A percentile compares a stretch with the other conserved stretches of the same genome.
These are phyloP conservation scores for Eragrostis tef DNA, from an alignment of 202 grass and related monocot species.

Conservation along the genomic window DNA sequence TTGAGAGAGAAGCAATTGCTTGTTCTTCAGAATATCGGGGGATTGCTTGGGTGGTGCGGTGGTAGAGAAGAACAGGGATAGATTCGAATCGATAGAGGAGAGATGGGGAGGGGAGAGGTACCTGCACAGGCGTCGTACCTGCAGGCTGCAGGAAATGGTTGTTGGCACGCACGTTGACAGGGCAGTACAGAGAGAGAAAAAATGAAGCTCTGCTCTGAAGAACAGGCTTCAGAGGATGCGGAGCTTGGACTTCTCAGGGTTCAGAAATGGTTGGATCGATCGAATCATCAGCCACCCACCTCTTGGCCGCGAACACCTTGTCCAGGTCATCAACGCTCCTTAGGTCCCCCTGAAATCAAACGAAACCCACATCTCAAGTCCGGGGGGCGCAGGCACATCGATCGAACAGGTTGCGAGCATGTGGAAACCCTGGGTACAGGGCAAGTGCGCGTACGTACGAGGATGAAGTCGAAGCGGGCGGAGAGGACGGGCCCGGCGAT, in stretches of 20 bases:
- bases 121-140: slow-evolving; percentile 89
- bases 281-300: slow-evolving; percentile 35
- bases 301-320: slow-evolving; percentile 64
- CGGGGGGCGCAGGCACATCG: background rate
- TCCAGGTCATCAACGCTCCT: slow-evolving; percentile 66
- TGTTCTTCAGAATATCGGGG: too few species aligned
- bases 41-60: too few species aligned
- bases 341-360: slow-evolving; percentile 60
- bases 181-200: background rate
- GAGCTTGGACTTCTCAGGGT: too few species aligned
- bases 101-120: too few species aligned
- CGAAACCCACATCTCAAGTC: background rate
- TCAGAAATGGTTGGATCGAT: background rate
- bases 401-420: slow-evolving; percentile 5
- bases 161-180: background rate
- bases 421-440: background rate
- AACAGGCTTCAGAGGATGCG: too few species aligned
- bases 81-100: too few species aligned
- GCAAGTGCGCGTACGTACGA: slow-evolving; percentile 38
- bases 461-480: slow-evolving; percentile 64
- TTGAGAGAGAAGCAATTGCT: too few species aligned
- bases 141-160: background rate
- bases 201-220: background rate
- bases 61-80: too few species aligned
- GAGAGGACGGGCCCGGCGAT: slow-evolving; percentile 74